Evolutionary conservation across 306 rosid genomes (phyloP).

Genomic region (Cucurbita maxima): DNA sequence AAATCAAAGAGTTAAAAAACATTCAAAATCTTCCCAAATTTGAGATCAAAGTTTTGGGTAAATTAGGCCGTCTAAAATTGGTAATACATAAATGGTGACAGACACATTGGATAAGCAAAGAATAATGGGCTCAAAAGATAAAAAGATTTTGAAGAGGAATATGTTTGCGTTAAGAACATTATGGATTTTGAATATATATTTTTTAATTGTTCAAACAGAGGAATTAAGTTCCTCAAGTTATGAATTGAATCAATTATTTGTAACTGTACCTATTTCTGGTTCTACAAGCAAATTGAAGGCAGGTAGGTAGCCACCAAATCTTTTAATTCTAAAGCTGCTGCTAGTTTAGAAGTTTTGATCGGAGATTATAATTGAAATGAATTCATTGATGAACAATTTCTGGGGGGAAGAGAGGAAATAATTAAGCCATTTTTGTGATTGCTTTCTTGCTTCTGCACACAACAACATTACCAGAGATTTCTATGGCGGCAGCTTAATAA

Average conservation of each 20-base stretch:
- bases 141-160: too few species aligned
- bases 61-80: too few species aligned
- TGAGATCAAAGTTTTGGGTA: too few species aligned
- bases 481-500: not conserved
- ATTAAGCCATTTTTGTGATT: not conserved
- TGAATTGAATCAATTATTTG: not conserved
- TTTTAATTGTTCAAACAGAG: not conserved
- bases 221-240: not conserved
- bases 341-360: not conserved
- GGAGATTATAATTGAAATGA: not conserved
- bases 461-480: conserved; percentile 1
- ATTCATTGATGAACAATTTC: not conserved
- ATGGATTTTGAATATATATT: not conserved
- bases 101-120: too few species aligned
- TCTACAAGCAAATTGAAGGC: not conserved
- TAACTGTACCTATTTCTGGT: not conserved
- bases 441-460: not conserved
- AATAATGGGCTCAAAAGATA: too few species aligned
- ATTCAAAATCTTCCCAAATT: too few species aligned
- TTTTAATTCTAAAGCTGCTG: not conserved
- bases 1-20: too few species aligned
- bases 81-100: too few species aligned
- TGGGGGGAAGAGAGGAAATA: not conserved
- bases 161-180: too few species aligned
- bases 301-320: not conserved